Conservation (phyloP, 768 basidiomycete species). For the Filobasidium floriforme region DNA sequence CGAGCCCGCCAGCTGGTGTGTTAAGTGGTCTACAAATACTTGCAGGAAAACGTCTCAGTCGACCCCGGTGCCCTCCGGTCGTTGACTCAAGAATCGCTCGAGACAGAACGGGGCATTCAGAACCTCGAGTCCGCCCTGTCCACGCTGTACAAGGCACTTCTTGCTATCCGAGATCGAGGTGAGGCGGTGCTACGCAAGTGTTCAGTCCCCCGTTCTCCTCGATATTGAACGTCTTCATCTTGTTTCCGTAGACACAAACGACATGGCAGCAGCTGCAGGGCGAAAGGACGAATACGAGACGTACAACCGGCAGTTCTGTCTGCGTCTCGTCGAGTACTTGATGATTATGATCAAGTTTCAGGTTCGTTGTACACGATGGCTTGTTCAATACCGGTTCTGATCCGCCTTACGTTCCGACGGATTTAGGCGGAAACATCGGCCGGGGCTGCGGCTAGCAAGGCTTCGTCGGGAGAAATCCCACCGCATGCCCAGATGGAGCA, state of each 20-base stretch:
- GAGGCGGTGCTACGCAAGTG: conserved; percentile 16
- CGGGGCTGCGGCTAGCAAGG: conserved; percentile 34
- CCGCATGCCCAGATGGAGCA: conserved; percentile 66
- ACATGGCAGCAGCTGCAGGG: conserved; percentile 97
- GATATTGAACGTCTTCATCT: not conserved
- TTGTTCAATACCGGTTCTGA: no score
- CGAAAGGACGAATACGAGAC: conserved; percentile 81
- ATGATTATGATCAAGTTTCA: conserved; percentile 86
- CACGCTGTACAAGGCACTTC: conserved; percentile 88
- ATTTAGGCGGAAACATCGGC: not conserved
- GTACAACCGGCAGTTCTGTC: conserved; percentile 86
- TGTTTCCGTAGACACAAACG: conserved; percentile 46
- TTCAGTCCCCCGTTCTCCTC: not conserved
- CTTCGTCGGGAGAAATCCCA: conserved; percentile 50
- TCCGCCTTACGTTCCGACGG: no score
- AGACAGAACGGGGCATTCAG: conserved; percentile 66
- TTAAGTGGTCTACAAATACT: not conserved
- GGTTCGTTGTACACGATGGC: conserved; percentile 48
- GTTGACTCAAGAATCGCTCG: conserved; percentile 81
- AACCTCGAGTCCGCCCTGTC: conserved; percentile 72
- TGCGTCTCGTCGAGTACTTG: conserved; percentile 78
- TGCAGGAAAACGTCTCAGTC: conserved; percentile 90
- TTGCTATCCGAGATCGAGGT: conserved; percentile 85
- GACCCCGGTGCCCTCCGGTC: conserved; percentile 63
- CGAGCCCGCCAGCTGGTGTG: not conserved